Conservation (phyloP, 2,329 filamentous ascomycete species). For the Cytospora piceae region DNA sequence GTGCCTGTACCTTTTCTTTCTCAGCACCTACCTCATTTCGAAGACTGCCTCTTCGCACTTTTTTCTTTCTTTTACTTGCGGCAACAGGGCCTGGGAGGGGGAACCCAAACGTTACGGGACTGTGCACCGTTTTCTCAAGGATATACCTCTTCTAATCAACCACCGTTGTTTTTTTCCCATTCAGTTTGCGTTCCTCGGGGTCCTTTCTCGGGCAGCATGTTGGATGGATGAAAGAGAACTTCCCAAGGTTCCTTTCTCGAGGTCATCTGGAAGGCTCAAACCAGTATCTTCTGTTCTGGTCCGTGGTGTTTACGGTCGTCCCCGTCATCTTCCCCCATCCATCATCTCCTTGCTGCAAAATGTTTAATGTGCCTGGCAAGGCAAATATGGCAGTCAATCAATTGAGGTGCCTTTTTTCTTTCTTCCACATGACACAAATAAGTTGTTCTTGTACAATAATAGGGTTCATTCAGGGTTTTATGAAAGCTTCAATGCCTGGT, state of each 20-base stretch:
- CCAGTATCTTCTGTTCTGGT: conserved; percentile 1
- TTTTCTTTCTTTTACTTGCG: not conserved
- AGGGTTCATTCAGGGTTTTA: not conserved
- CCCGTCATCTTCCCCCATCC: too few relatives aligned
- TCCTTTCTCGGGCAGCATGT: not conserved
- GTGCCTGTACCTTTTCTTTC: not conserved
- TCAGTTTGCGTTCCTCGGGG: not conserved
- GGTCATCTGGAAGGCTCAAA: not conserved
- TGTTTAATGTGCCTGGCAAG: conserved; percentile 10
- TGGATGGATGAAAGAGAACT: not conserved
- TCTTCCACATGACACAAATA: not conserved
- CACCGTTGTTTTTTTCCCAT: not conserved
- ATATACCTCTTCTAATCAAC: not conserved
- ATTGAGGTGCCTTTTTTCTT: not conserved
- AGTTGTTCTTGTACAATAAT: conserved; percentile 20
- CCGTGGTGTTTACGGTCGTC: conserved; percentile 7
- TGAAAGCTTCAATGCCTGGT: not conserved
- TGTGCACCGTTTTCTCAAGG: not conserved
- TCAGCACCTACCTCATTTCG: not conserved
- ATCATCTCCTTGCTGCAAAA: not conserved
- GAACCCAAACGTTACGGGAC: not conserved
- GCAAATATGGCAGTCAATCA: not conserved
- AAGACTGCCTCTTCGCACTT: too few relatives aligned
- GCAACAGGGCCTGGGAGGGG: not conserved
- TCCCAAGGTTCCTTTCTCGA: not conserved